Evolutionary conservation across 345 rosid genomes (phyloP).

Genomic region (Viola odorata): DNA sequence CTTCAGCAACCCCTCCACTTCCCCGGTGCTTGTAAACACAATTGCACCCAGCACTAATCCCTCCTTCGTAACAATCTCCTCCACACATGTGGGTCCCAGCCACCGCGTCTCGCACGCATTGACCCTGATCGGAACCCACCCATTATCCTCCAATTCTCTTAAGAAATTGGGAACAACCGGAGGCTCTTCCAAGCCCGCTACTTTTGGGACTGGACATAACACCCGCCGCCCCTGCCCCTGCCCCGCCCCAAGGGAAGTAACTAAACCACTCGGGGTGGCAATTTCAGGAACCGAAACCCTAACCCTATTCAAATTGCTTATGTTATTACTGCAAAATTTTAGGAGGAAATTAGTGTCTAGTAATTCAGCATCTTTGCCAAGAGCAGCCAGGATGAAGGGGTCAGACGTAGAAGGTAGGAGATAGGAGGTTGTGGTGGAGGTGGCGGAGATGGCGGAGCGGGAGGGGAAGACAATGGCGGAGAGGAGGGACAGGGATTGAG

Average conservation of each 20-base stretch:
- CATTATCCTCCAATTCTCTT: conserved; percentile 28
- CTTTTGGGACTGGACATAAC: conserved; percentile 46
- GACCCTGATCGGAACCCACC: conserved; percentile 43
- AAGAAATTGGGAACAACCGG: conserved; percentile 48
- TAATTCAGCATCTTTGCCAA: conserved; percentile 49
- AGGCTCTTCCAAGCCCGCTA: conserved; percentile 50
- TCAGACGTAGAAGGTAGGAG: conserved; percentile 28
- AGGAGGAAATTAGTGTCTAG: conserved; percentile 27
- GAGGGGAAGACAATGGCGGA: conserved; percentile 54
- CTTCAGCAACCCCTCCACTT: conserved; percentile 50
- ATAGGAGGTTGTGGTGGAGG: conserved; percentile 21
- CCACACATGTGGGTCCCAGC: conserved; percentile 43
- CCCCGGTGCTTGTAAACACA: conserved; percentile 47
- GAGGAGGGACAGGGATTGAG: conserved; percentile 30
- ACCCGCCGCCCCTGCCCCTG: conserved; percentile 34
- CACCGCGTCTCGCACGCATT: conserved; percentile 57
- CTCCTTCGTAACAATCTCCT: conserved; percentile 25
- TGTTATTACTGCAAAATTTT: conserved; percentile 24
- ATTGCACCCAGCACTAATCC: conserved; percentile 30
- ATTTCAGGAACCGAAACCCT: conserved; percentile 31
- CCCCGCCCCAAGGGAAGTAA: conserved; percentile 37
- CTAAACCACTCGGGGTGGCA: conserved; percentile 41
- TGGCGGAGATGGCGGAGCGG: conserved; percentile 42
- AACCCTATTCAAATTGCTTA: conserved; percentile 5
- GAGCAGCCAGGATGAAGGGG: conserved; percentile 32